These are phyloP conservation scores for Solidago caesia DNA, from an alignment of 129 eudicot genomes.

Conservation along the genomic window DNA sequence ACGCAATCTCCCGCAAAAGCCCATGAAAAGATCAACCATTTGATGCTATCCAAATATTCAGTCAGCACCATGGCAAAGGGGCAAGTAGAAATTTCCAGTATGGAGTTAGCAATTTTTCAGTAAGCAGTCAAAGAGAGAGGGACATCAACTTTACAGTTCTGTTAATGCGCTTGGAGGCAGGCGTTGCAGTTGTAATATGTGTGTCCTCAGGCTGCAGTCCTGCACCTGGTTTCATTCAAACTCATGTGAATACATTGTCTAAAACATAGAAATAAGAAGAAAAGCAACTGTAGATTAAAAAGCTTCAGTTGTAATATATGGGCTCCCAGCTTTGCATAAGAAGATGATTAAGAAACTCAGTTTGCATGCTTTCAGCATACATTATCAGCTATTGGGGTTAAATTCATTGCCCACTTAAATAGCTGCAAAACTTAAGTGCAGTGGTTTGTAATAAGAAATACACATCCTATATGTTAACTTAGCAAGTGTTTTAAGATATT, in stretches of 20 bases:
- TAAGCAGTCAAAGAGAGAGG: conserved; percentile 29
- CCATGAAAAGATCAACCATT: conserved; percentile 18
- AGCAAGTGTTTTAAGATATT: too few relatives aligned
- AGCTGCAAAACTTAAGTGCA: not conserved
- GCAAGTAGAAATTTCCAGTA: conserved; percentile 34
- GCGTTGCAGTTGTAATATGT: conserved; percentile 48
- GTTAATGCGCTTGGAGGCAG: conserved; percentile 29
- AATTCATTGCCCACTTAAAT: not conserved
- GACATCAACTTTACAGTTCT: conserved; percentile 28
- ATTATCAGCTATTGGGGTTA: not conserved
- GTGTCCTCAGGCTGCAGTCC: conserved; percentile 70
- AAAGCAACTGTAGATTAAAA: not conserved
- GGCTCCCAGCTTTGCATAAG: not conserved
- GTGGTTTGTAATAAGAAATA: not conserved
- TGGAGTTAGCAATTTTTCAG: conserved; percentile 34
- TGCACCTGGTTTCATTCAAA: conserved; percentile 52
- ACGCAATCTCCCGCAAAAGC: conserved; percentile 15
- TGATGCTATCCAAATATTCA: conserved; percentile 9
- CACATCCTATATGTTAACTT: too few relatives aligned
- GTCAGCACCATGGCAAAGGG: conserved; percentile 19
- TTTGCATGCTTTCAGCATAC: not conserved
- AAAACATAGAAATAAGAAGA: not conserved
- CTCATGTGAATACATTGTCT: not conserved
- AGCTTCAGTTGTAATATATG: not conserved
- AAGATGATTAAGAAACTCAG: not conserved